Conservation (phyloP, 768 basidiomycete genomes). For the Pleurotus salmoneostramineus region DNA sequence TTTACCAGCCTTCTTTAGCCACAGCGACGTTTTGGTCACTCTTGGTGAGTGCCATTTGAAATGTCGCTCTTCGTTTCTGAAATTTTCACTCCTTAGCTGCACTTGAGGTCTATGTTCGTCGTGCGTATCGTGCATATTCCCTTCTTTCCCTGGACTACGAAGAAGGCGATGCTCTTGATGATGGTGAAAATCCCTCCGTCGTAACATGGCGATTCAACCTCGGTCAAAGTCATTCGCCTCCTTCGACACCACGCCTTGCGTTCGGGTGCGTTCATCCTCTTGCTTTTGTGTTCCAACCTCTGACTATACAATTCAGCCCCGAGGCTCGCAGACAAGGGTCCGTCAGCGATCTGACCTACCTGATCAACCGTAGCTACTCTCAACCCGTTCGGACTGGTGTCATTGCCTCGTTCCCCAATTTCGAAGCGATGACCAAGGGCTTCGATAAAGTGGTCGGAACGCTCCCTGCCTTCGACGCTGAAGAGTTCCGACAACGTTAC, state of each 20-base stretch:
- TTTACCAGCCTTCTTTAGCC: conserved; percentile 91
- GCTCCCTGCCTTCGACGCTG: conserved; percentile 70
- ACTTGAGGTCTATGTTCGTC: conserved; percentile 92
- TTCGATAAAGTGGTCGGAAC: conserved; percentile 70
- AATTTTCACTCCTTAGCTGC: conserved; percentile 54
- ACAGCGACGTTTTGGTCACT: conserved; percentile 77
- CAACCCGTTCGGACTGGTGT: conserved; percentile 91
- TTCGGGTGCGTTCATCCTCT: conserved; percentile 32
- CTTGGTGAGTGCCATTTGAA: conserved; percentile 60
- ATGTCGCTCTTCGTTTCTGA: background rate
- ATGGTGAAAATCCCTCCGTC: conserved; percentile 75
- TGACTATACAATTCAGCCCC: conserved; percentile 22
- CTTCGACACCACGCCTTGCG: conserved; percentile 71
- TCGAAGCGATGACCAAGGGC: conserved; percentile 63
- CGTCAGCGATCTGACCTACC: conserved; percentile 92
- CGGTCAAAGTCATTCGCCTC: conserved; percentile 82
- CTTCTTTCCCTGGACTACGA: conserved; percentile 92
- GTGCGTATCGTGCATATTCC: conserved; percentile 93
- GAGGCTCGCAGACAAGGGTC: conserved; percentile 81
- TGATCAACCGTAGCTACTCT: conserved; percentile 81
- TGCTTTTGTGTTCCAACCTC: background rate
- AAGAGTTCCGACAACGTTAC: conserved; percentile 73
- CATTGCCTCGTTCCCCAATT: conserved; percentile 85
- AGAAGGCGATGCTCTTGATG: conserved; percentile 82
- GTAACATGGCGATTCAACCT: conserved; percentile 97